Base-by-base conservation (phyloP, 2,329 filamentous ascomycete genomes). In the Arthroderma sp. region DNA sequence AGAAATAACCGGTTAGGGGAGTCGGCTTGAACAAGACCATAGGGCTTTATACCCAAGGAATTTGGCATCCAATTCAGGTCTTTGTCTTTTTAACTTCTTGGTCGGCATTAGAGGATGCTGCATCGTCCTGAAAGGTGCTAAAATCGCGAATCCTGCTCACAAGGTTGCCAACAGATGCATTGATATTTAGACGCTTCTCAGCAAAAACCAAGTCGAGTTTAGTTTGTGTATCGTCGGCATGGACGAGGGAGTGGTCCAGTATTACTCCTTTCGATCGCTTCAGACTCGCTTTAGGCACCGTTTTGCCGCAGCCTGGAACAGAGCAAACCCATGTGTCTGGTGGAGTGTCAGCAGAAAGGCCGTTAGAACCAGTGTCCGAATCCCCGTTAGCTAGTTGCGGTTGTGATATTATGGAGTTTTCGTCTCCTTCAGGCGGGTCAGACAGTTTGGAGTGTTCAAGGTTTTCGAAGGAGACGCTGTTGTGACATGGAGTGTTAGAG, bases 141-240 rank as follows among this genome's bases (percentile, higher is more conserved):
- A 45, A 44, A 39, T 49, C 47, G 4, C 49, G 56, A 45, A 64
- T 64, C 5, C 56, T 56, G 43, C 47, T 55, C 28, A 64, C 48
- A 22, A 64, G 56, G 45, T 62, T 53, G 44, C 55, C 56, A n/a
- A 64, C 59, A 6, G 54, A 54, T 2, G 56, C 45, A 41, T 56
- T 56, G 29, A 62, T 46, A 45, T 63, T 64, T 3, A 62, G 54
- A 29, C 54, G 53, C 38, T 63, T 57, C 39, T 64, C 61, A 1
- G 61, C 54, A 53, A 62, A 53, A 7, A 64, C 61, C 6, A 64
- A 53, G 40, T 62, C 58, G 3, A 64, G 42, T 43, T 61, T 63
- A 8, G 57, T 54, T 40, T 62, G 58, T 0, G 59, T 61, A 42
- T 63, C 61, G 37, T 61, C 56, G 1, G 59, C 61, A 49, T 63